Evolutionary conservation across 352 stramenopile species (phyloP).

Genomic region (Saprolegnia parasitica): DNA sequence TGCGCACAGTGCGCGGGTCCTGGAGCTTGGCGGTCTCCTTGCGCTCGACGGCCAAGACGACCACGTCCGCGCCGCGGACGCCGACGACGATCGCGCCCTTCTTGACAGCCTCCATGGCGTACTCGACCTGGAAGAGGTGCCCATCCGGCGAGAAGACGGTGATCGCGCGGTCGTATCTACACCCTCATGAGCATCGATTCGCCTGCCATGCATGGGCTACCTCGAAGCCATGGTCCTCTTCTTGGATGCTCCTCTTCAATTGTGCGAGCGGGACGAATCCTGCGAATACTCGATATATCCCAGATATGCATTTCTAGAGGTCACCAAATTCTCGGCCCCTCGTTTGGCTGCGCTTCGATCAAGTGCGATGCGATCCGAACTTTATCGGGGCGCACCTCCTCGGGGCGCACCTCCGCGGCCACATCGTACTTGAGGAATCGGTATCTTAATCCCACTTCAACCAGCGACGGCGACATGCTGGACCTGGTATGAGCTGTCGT

Average conservation of each 20-base stretch:
- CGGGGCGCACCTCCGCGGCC: not conserved
- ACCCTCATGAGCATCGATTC: not conserved
- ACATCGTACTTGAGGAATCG: not conserved
- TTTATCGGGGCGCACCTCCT: not conserved
- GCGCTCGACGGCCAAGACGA: slow-evolving; percentile 91
- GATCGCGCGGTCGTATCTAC: slow-evolving; percentile 98
- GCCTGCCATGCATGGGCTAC: not conserved
- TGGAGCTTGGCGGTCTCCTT: slow-evolving; percentile 91
- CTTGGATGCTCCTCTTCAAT: slow-evolving; percentile 16
- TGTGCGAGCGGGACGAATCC: slow-evolving; percentile 4
- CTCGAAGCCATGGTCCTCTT: slow-evolving; percentile 5
- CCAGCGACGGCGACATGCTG: no score
- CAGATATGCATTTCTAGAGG: not conserved
- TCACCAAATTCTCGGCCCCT: slow-evolving; percentile 3
- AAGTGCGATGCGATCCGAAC: slow-evolving; percentile 3
- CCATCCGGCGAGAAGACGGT: slow-evolving; percentile 99
- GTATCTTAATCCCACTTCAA: not conserved
- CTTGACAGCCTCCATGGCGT: slow-evolving; percentile 99
- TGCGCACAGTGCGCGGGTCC: slow-evolving; percentile 97
- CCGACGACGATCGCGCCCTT: slow-evolving; percentile 96
- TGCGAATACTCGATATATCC: slow-evolving; percentile 7
- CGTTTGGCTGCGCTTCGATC: slow-evolving; percentile 3
- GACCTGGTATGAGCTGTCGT: no score
- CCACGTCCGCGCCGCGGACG: slow-evolving; percentile 94
- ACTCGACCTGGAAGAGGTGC: slow-evolving; percentile 99